phyloP scores from a whole-genome alignment of 805 yeast species.

The Wickerhamiella azymoides region DNA sequence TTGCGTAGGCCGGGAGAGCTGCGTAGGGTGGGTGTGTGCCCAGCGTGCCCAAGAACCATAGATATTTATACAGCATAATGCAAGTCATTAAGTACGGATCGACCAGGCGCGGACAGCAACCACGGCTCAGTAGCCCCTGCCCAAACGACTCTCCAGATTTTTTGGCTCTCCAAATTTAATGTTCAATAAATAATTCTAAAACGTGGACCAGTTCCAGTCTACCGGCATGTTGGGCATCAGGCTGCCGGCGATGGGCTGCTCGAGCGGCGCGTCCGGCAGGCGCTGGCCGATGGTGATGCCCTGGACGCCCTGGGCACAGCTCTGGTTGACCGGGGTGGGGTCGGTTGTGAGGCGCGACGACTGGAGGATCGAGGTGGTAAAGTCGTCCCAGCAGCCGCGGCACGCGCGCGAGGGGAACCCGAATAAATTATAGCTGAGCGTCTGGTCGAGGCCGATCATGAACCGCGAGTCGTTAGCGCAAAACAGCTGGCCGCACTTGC shows the following conservation, averaged over 20 bases:
- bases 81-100: no score
- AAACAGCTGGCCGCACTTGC: slow-evolving; percentile 71
- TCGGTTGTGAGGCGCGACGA: slow-evolving; percentile 17
- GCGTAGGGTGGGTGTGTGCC: no score
- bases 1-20: no score
- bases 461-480: slow-evolving; percentile 54
- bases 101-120: no score
- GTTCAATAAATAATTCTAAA: slow-evolving; percentile 24
- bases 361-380: slow-evolving; percentile 34
- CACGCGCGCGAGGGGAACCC: slow-evolving; percentile 62
- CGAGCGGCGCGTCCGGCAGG: slow-evolving; percentile 8
- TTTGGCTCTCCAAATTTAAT: neutral
- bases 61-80: no score
- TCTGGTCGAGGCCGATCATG: slow-evolving; percentile 40
- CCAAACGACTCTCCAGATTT: no score
- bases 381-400: slow-evolving; percentile 48
- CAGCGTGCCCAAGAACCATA: no score
- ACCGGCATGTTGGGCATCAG: slow-evolving; percentile 37
- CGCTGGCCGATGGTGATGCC: slow-evolving; percentile 13
- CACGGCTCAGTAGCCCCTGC: no score
- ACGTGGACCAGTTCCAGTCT: slow-evolving; percentile 72
- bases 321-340: slow-evolving; percentile 6
- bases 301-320: slow-evolving; percentile 7
- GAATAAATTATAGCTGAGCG: slow-evolving; percentile 40
- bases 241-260: slow-evolving; percentile 27